A percentile compares a stretch with the other conserved stretches of the same genome.
Conservation (phyloP, 2,329 filamentous ascomycete species). For the Penicillium paneum region DNA sequence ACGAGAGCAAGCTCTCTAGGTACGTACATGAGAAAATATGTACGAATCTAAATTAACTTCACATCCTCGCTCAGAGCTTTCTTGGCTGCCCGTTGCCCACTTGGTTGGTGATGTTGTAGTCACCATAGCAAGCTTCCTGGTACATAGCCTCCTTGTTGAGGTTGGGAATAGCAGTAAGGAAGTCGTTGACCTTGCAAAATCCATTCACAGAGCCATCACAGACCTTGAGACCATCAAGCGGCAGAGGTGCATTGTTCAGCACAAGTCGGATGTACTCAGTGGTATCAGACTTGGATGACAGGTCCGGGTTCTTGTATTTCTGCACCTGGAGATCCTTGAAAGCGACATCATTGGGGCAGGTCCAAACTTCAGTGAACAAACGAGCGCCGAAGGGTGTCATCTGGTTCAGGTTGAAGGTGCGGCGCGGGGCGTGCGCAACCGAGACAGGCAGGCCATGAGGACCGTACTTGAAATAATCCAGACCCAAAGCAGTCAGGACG, state of each 20-base stretch:
- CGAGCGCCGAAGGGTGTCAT: constrained; percentile 55
- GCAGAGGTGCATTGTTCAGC: constrained; percentile 28
- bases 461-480: constrained; percentile 50
- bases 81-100: constrained; percentile 21
- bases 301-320: constrained; percentile 29
- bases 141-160: constrained; percentile 27
- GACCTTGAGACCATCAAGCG: constrained; percentile 24
- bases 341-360: constrained; percentile 36
- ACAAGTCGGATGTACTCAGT: constrained; percentile 29
- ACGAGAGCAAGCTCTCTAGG: not conserved
- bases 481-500: constrained; percentile 49
- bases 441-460: constrained; percentile 21
- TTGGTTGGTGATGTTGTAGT: constrained; percentile 22
- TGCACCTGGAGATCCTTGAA: constrained; percentile 40
- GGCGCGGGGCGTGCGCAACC: constrained; percentile 41
- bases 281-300: constrained; percentile 11
- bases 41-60: not conserved
- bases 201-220: constrained; percentile 25
- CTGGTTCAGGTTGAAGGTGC: constrained; percentile 50
- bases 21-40: no score
- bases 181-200: constrained; percentile 26
- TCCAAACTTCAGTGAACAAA: constrained; percentile 55
- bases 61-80: not conserved
- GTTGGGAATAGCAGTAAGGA: constrained; percentile 19
- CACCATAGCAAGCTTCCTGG: constrained; percentile 29